Percentiles rank a stretch among this genome's conserved stretches.
These are phyloP conservation scores for Epichloe bromicola DNA, from an alignment of 2,329 filamentous ascomycete genomes.

Conservation along the genomic window DNA sequence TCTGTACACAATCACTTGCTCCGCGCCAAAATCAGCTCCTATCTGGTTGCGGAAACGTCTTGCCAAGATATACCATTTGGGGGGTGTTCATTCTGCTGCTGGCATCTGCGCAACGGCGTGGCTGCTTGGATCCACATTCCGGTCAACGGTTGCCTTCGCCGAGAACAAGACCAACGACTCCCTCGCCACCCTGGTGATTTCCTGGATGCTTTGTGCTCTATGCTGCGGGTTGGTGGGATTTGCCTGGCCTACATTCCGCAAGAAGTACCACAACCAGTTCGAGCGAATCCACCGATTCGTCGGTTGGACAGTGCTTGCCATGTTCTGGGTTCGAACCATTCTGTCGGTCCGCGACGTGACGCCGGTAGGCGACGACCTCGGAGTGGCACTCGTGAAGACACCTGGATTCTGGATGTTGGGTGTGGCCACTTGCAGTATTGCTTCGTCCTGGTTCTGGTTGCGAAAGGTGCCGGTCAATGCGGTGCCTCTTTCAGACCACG, in stretches of 20 bases:
- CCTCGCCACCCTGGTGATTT: constrained; percentile 31
- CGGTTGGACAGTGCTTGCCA: constrained; percentile 52
- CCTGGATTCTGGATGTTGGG: constrained; percentile 54
- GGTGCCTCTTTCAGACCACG: constrained; percentile 58
- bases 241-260: constrained; percentile 51
- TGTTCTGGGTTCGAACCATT: constrained; percentile 53
- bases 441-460: constrained; percentile 62
- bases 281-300: constrained; percentile 60
- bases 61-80: constrained; percentile 39
- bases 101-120: constrained; percentile 36
- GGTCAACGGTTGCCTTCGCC: constrained; percentile 22
- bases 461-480: constrained; percentile 52
- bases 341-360: constrained; percentile 36
- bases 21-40: constrained; percentile 31
- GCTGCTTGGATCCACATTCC: constrained; percentile 31
- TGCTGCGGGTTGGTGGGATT: constrained; percentile 46
- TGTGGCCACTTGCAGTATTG: constrained; percentile 49
- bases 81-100: constrained; percentile 37
- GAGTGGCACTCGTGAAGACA: constrained; percentile 22
- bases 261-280: constrained; percentile 53
- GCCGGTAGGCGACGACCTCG: constrained; percentile 20
- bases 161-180: constrained; percentile 22
- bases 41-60: constrained; percentile 33
- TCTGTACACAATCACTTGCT: constrained; percentile 33
- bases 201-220: constrained; percentile 44